Conservation (phyloP, 164 flowering plant genomes). For the Dillenia turbinata region DNA sequence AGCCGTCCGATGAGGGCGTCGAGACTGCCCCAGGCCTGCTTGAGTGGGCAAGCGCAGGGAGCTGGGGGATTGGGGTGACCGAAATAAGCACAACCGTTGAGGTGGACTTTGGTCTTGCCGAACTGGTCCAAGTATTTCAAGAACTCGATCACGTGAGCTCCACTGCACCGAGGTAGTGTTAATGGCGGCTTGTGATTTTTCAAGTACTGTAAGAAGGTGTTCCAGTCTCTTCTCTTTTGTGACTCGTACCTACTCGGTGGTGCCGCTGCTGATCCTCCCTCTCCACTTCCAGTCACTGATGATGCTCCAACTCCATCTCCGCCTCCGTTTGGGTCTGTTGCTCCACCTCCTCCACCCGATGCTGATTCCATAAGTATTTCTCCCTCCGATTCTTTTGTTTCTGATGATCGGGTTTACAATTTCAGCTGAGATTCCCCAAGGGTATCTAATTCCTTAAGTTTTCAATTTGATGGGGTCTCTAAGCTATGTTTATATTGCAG, state of each 20-base stretch:
- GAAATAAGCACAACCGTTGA: constrained; percentile 48
- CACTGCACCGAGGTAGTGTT: constrained; percentile 56
- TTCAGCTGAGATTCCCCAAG: not conserved
- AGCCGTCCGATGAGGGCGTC: constrained; percentile 75
- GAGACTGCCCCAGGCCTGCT: constrained; percentile 77
- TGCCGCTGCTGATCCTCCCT: constrained; percentile 5
- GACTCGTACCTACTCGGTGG: constrained; percentile 65
- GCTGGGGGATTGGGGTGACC: constrained; percentile 73
- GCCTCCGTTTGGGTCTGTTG: constrained; percentile 12
- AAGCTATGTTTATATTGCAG: no score
- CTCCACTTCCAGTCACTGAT: not conserved
- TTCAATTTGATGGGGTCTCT: not conserved
- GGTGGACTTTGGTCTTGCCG: constrained; percentile 72
- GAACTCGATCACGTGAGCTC: constrained; percentile 72
- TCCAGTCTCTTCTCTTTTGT: constrained; percentile 75
- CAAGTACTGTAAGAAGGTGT: constrained; percentile 64
- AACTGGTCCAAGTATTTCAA: constrained; percentile 67
- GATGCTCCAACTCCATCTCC: constrained; percentile 6
- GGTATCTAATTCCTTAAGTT: no score
- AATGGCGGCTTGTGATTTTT: constrained; percentile 71
- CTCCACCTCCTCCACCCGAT: constrained; percentile 7
- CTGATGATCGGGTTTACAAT: not conserved
- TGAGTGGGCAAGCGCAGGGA: constrained; percentile 61
- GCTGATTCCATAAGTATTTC: constrained; percentile 10
- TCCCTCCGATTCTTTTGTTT: not conserved